Base-by-base conservation (phyloP, 192 early-diverging fungal genomes). In the Spinellus fusiger region DNA sequence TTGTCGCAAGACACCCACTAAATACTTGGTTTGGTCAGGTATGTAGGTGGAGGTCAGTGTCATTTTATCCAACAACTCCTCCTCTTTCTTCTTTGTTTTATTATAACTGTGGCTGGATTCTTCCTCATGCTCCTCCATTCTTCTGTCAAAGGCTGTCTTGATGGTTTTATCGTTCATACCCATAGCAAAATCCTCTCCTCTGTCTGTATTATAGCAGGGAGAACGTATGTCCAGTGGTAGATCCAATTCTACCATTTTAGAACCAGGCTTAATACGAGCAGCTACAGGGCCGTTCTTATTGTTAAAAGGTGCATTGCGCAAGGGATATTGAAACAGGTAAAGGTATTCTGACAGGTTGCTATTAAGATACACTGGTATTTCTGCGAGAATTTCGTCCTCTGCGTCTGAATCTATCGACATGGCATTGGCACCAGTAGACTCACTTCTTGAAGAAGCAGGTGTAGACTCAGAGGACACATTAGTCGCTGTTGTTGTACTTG, bases 251-350 rank as follows among this genome's bases (percentile, higher is more conserved):
- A 96, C 80, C 50, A 86, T 74, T 48, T 87, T 77, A n/a, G 92
- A 81, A 22, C 85, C 79, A 0, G 90, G 91, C 73, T 96, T 98
- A 51, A 92, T 77, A 23, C 93, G 88, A 5, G 88, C 82, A 16
- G 81, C 80, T 26, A 68, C 64, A 8, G 89, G 88, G 16, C 64
- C 71, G 8, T 67, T 65, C 26, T 62, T 59, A 37, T 66, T 50
- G 61, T 61, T 50, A 66, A 80, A 75, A 25, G 78, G 77, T 55
- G 78, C 49, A 31, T 73, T 47, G 13, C 82, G 79, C 46, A 90
- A 80, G 23, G 94, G 95, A 60, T 88, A 94, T 72, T 96, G 94
- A 27, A 94, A 77, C 18, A 96, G 68, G 53, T 89, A 84, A 12
- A 98, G 78, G 62, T 84, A 66, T 49, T 88, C 80, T 9, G 78